Base-by-base conservation (phyloP, 108 stramenopile species). In the Chaetoceros muelleri region DNA sequence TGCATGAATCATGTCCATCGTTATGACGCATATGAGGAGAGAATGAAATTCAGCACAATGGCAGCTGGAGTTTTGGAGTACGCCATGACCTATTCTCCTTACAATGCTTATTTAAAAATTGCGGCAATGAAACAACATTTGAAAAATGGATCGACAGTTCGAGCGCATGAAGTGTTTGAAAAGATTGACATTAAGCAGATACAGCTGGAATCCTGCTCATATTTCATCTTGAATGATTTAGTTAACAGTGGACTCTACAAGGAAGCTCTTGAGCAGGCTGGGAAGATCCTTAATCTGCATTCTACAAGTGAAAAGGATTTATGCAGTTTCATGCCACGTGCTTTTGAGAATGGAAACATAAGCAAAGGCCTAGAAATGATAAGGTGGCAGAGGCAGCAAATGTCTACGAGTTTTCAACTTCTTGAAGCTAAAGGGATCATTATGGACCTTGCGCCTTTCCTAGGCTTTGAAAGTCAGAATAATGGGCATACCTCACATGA, bases 21-120 rank as follows among this genome's bases (percentile, higher is more conserved):
- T 13, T 13, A 40, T 40, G 74, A 80, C 21, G 26, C 44, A 7
- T 51, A 47, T 2, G 31, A 67, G 16, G 61, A 55, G 1, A 27
- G 19, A 0, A 55, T 72, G 22, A 13, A 10, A 13, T 5, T 13
- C 5, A 40, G 13, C 34, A 13, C 82, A 24, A 49, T 61, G 16
- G 64, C 75, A 19, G 81, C 80, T 22, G 57, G 65, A 30, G 66
- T 89, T 21, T 52, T 85, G 44, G 83, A 89, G 62, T 47, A 67
- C 34, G 84, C 72, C n/a, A 76, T 85, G 8, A 53, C 69, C 20
- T 59, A 81, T 64, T 90, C 87, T 25, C 84, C 87, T 18, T 78
- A 76, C 75, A 90, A 84, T 64, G 76, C 84, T 8, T 68, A 73
- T 51, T 67, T 85, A 3, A 89, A 85, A 67, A 81, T 89, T 55